Base-by-base conservation (phyloP, 2,329 filamentous ascomycete genomes). In the Xylariaceae sp. region DNA sequence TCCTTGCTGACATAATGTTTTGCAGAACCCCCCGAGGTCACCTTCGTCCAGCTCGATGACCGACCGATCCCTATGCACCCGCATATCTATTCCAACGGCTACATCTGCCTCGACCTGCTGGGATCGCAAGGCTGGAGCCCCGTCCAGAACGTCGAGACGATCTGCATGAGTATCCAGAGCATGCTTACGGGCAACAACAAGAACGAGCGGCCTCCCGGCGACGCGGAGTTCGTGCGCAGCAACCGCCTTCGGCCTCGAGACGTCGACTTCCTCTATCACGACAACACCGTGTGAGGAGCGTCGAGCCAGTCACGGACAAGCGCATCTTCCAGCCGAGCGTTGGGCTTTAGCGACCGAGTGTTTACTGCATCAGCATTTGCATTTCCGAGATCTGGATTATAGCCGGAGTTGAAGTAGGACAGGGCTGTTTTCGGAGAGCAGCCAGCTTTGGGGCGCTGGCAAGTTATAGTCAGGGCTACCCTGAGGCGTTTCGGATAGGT, bases 51-150 rank as follows among this genome's bases (percentile, higher is more conserved):
- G 49, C 65, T 75, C 33, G 58, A 75, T 21, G 67, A 73, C 48
- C 73, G 77, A 28, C 70, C 73, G 23, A 89, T 98, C 50, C 92
- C 92, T 1, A 89, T 94, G 58, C 92, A 98, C 53, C 92, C 92
- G 3, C 92, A 98, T 64, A 85, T 98, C 60, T 98, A 98, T 67
- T 92, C 84, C 49, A 98, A 98, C 60, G 92, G 92, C 49, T 94
- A 96, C 59, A 98, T 98, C 56, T 98, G 92, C 53, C 81, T 98
- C 31, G 92, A 98, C 51, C 75, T 98, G 2, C 77, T 98, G 7
- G 87, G 87, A 33, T 69, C 75, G 8, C 80, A 87, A 43, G 92
- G 92, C 36, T 98, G 92, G 92, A 92, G 83, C 30, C 92, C 92
- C 0, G 90, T 98, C 0, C 92, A 98, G 57, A 95, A 90, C 38